These are phyloP conservation scores for Coniella lustricola DNA, from an alignment of 2,329 filamentous ascomycete genomes.

Conservation along the genomic window DNA sequence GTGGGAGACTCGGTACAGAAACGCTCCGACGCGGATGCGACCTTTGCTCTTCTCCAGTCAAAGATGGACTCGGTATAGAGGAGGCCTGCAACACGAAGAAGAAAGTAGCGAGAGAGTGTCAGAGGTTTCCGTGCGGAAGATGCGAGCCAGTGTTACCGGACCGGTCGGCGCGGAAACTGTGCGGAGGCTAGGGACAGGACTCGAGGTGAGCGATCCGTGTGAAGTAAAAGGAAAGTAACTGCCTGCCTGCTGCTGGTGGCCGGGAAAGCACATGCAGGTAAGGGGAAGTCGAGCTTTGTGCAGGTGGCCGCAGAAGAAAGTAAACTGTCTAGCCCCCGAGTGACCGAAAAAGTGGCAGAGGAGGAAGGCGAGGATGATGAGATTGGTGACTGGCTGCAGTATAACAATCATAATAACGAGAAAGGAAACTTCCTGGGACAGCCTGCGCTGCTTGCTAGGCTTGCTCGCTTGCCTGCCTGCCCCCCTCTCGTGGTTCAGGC, in stretches of 20 bases:
- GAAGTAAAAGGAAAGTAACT: conserved; percentile 7
- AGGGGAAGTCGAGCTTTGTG: conserved; percentile 8
- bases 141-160: conserved; percentile 10
- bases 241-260: conserved; percentile 13
- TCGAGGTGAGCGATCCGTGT: conserved; percentile 9
- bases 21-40: too few species aligned
- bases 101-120: conserved; percentile 1
- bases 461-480: too few species aligned
- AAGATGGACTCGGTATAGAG: conserved; percentile 1
- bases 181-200: conserved; percentile 10
- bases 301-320: conserved; percentile 11
- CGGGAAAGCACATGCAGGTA: conserved; percentile 10
- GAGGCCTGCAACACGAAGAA: conserved; percentile 9
- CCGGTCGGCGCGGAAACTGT: conserved; percentile 10
- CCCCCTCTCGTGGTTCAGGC: not conserved
- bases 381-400: conserved; percentile 12
- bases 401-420: conserved; percentile 7
- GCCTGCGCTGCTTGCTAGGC: not conserved
- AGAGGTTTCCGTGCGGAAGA: conserved; percentile 13
- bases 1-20: not conserved
- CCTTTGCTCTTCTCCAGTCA: not conserved
- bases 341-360: not conserved
- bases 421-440: conserved; percentile 4
- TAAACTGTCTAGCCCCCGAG: conserved; percentile 10
- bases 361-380: conserved; percentile 9